Evolutionary conservation across 106 monocot species (phyloP), one percentile per base, ranked within the genome.

Genomic region (Iris macrosiphon): DNA sequence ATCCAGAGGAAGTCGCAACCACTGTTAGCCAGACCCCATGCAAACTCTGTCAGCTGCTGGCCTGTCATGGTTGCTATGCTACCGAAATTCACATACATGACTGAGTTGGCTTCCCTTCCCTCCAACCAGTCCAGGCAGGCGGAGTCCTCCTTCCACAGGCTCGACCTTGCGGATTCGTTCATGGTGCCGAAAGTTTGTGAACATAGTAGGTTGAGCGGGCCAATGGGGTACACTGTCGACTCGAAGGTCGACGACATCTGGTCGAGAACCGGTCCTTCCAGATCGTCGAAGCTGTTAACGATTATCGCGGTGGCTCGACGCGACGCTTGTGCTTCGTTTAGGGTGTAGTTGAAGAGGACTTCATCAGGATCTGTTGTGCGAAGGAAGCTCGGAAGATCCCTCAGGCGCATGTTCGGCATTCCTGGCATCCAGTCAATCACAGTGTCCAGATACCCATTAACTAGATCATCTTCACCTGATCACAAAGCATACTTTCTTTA

Each of bases 1-100:
- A 58, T 58, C 67, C 67, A 67, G n/a, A 52, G 31, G 31, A 52
- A 14, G 0, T 9, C 13, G 30, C 30, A 29, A n/a, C 28, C 28
- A 8, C 31, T 52, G 30, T 15, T 15, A 4, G 13, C 26, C 15
- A 52, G 15, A 13, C 52, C 52, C 52, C 52, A 52, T 1, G 52
- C 52, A n/a, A 52, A 30, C 52, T 52, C 52, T n/a, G n/a, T 6
- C 15, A 52, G 52, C 52, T 52, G 13, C 52, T 52, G 6, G 1
- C 11, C 15, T 3, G 52, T 14, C 29, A 52, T 13, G 2, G 30
- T 29, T 1, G 52, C 15, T 2, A 52, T 27, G 52, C 52, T 52
- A 1, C 52, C 52, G n/a, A 52, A 52, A 31, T 31, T 52, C 3
- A 52, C 48, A 25, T 25, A 48, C 4, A 52, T 14, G 1, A 52